Evolutionary conservation across 192 early-diverging fungal genomes (phyloP).

Genomic region (Gaertneriomyces semiglobifer): DNA sequence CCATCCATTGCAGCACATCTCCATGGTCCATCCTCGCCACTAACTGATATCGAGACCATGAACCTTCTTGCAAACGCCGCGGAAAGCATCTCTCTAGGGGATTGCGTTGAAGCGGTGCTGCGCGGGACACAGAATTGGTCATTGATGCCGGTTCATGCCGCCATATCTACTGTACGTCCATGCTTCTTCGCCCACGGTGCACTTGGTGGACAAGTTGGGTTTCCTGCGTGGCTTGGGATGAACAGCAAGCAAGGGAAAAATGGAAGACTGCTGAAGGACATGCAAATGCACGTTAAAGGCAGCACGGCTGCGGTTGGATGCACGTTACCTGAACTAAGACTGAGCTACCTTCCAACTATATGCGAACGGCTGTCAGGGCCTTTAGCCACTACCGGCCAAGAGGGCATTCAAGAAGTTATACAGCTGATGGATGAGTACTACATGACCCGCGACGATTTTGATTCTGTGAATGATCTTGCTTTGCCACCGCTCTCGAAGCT

Average conservation of each 20-base stretch:
- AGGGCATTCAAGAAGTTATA: conserved; percentile 70
- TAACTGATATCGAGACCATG: conserved; percentile 44
- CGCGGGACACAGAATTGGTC: conserved; percentile 76
- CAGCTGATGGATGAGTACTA: conserved; percentile 90
- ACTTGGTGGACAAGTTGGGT: conserved; percentile 18
- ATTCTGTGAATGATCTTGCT: conserved; percentile 79
- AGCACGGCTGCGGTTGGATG: conserved; percentile 44
- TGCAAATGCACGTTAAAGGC: conserved; percentile 72
- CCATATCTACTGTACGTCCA: conserved; percentile 80
- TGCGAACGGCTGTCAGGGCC: conserved; percentile 42
- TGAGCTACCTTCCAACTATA: conserved; percentile 81
- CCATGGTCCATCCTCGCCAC: conserved; percentile 15
- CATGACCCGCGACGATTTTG: conserved; percentile 82
- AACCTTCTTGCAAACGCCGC: conserved; percentile 75
- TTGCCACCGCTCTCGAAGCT: conserved; percentile 50
- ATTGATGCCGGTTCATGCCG: conserved; percentile 83
- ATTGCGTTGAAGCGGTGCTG: conserved; percentile 72
- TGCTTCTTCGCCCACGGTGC: conserved; percentile 75
- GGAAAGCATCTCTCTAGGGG: conserved; percentile 78
- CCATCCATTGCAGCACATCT: conserved; percentile 49
- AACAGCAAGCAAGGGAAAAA: conserved; percentile 77
- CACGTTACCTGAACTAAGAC: conserved; percentile 77
- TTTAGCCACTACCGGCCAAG: conserved; percentile 30
- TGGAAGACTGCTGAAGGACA: conserved; percentile 67
- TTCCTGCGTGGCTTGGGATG: conserved; percentile 77